Percentiles rank a stretch among this genome's conserved stretches.
phyloP scores from a whole-genome alignment of 2,329 filamentous ascomycete species.

The Microdochium trichocladiopsis region DNA sequence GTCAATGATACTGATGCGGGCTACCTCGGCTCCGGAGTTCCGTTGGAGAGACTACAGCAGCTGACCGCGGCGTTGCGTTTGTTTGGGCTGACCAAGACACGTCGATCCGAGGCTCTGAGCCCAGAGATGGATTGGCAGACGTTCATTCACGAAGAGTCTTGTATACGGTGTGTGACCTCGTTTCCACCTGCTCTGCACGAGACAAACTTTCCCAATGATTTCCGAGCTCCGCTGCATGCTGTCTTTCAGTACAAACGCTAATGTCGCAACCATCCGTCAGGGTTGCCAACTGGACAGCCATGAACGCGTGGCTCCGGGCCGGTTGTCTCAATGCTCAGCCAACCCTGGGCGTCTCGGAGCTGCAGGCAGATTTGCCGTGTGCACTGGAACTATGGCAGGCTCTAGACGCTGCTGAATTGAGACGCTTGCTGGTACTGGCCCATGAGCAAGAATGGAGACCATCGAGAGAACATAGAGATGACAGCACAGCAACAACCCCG shows the following conservation, averaged over 20 bases:
- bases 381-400: constrained; percentile 16
- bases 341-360: constrained; percentile 11
- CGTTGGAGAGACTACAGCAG: not conserved
- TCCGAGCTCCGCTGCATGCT: too few relatives aligned
- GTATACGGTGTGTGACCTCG: constrained; percentile 8
- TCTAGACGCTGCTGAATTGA: constrained; percentile 9
- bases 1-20: constrained; percentile 7
- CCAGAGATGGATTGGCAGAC: constrained; percentile 5
- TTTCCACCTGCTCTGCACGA: not conserved
- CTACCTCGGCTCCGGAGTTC: constrained; percentile 6
- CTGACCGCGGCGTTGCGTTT: not conserved
- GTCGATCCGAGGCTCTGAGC: constrained; percentile 1
- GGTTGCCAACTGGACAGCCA: constrained; percentile 12
- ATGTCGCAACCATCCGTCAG: constrained; percentile 6
- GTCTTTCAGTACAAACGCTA: too few relatives aligned
- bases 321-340: constrained; percentile 15
- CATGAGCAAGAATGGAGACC: too few relatives aligned
- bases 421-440: too few relatives aligned
- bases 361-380: constrained; percentile 16
- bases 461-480: too few relatives aligned
- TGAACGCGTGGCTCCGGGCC: constrained; percentile 18
- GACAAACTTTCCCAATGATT: too few relatives aligned
- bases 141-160: constrained; percentile 9
- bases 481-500: too few relatives aligned
- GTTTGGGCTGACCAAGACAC: not conserved